phyloP scores from a whole-genome alignment of 2,329 filamentous ascomycete genomes.

The Pseudogymnoascus sp. region DNA sequence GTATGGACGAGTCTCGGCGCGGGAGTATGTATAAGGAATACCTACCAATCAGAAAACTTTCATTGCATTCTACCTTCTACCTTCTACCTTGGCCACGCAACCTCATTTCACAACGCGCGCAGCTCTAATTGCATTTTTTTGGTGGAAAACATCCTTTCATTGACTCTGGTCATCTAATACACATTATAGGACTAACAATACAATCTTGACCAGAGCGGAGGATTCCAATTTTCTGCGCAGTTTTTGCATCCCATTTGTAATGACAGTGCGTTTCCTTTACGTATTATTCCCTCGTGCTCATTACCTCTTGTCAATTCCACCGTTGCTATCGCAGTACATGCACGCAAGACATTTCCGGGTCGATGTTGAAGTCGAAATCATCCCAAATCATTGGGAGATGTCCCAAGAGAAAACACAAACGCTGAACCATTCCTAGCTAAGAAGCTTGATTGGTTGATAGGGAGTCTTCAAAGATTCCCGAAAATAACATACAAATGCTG shows the following conservation, averaged over 20 bases:
- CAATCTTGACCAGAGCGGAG: not conserved
- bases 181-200: not conserved
- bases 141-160: not conserved
- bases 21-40: conserved; percentile 8
- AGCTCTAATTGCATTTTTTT: not conserved
- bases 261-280: not conserved
- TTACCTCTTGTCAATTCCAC: not conserved
- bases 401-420: not conserved
- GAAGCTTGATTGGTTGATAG: not conserved
- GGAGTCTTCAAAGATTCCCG: not conserved
- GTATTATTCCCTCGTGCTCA: not conserved
- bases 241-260: not conserved
- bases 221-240: not conserved
- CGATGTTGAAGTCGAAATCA: conserved; percentile 6
- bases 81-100: not conserved
- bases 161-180: not conserved
- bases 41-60: conserved; percentile 6
- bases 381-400: not conserved
- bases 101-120: not conserved
- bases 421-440: not conserved
- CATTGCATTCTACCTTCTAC: not conserved
- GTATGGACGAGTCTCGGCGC: not conserved
- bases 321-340: not conserved
- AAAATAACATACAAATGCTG: not conserved
- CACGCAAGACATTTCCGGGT: conserved; percentile 1